These are phyloP conservation scores for Lentinus brumalis DNA, from an alignment of 768 basidiomycete genomes.

Conservation along the genomic window DNA sequence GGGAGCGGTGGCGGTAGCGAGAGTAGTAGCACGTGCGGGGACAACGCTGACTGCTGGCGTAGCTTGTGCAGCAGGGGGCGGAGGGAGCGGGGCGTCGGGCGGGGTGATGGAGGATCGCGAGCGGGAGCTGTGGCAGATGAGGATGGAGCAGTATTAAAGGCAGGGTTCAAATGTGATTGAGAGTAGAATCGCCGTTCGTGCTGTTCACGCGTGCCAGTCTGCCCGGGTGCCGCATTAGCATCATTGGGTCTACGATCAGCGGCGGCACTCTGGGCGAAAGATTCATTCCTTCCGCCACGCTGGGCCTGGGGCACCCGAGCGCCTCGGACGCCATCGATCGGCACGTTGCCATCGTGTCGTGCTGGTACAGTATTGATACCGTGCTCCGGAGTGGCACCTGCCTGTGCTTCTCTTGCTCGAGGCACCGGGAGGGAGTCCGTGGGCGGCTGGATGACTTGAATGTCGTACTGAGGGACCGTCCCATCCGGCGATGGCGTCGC, in stretches of 20 bases:
- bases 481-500: background rate
- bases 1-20: background rate
- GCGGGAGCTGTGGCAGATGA: background rate
- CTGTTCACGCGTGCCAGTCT: background rate
- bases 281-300: background rate
- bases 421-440: background rate
- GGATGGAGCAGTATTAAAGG: background rate
- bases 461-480: background rate
- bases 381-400: background rate
- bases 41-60: background rate
- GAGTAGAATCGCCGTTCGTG: background rate
- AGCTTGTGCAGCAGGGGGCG: background rate
- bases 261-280: background rate
- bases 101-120: background rate
- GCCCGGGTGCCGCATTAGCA: background rate
- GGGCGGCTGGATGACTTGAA: background rate
- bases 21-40: background rate
- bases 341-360: background rate
- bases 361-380: background rate
- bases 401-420: background rate
- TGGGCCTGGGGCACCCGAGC: background rate
- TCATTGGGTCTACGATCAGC: background rate
- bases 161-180: background rate
- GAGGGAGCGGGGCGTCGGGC: background rate
- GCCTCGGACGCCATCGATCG: background rate